Conservation (phyloP, 2,329 filamentous ascomycete species). For the Trichoderma atroviride region DNA sequence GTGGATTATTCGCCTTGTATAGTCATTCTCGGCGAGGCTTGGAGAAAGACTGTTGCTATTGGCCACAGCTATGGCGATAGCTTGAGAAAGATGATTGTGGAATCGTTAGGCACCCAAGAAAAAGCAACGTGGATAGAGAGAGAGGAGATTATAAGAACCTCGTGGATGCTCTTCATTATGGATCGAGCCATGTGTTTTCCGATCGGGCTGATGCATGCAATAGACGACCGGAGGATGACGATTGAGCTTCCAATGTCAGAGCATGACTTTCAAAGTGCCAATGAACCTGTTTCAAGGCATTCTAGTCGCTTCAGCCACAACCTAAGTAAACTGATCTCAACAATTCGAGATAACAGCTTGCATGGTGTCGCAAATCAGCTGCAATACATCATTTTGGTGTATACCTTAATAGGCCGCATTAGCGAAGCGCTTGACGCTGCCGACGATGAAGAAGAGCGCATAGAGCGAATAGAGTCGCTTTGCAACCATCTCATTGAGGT, state of each 20-base stretch:
- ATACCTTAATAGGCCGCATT: constrained; percentile 31
- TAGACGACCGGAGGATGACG: constrained; percentile 33
- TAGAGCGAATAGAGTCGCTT: constrained; percentile 27
- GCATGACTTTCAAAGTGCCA: constrained; percentile 25
- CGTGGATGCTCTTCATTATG: constrained; percentile 34
- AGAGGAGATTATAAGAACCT: constrained; percentile 31
- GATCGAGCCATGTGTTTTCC: constrained; percentile 35
- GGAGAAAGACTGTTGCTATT: constrained; percentile 32
- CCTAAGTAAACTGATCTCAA: constrained; percentile 29
- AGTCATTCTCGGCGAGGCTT: constrained; percentile 33
- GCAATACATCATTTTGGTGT: constrained; percentile 33
- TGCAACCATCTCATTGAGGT: constrained; percentile 29
- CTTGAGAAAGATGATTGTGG: constrained; percentile 3
- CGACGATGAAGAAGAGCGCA: constrained; percentile 26
- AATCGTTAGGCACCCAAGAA: constrained; percentile 23
- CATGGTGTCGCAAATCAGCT: constrained; percentile 24
- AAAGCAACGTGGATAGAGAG: constrained; percentile 28
- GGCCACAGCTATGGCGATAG: constrained; percentile 29
- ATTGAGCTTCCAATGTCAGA: constrained; percentile 34
- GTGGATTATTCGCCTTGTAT: constrained; percentile 31
- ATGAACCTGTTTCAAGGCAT: neutral
- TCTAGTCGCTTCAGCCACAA: constrained; percentile 23
- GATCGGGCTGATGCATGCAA: constrained; percentile 32
- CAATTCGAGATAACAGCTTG: constrained; percentile 27
- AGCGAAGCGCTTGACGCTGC: constrained; percentile 30